Base-by-base conservation (phyloP, 768 basidiomycete species). In the Lentinula detonsa region DNA sequence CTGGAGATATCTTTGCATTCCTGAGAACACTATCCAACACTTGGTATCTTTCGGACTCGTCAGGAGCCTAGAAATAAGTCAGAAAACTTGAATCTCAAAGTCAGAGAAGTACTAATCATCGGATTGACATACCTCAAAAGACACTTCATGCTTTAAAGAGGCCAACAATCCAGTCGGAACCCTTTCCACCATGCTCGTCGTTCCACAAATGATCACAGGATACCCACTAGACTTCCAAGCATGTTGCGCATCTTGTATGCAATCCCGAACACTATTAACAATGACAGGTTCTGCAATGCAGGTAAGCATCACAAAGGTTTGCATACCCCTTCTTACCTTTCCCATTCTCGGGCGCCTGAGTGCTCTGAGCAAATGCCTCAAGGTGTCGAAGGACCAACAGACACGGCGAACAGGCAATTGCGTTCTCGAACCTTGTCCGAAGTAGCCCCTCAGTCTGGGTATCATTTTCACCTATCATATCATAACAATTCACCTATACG, bases 71-170 rank as follows among this genome's bases (percentile, higher is more conserved):
- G 2, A 54, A 31, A 34, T 31, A 51, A 21, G 35, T 23, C 6
- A 40, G 7, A 33, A 33, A 31, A 3, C 61, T 42, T 52, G 35
- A 5, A 34, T 2, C 11, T 37, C 37, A 1, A 11, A 28, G 28
- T 28, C 28, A 28, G 28, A 28, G 28, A 28, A 39, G 13, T 6
- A n/a, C 23, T 34, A 7, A 21, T 16, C 18, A 16, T 28, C 10
- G 35, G 15, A 40, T 10, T 13, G 16, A 66, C 72, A 37, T 63
- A 93, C 94, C 76, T 91, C 84, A 48, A 95, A 83, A 1, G 71
- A 69, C 21, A 97, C 76, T 64, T 93, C 89, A 67, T 95, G 91
- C 69, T 97, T 98, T 76, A 98, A 96, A 61, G 80, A 84, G 7
- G 82, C 79, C 23, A 89, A 69, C 1, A 96, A 72, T 2, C 78